These are phyloP conservation scores for Cylindricascospora bacillispora DNA, from an alignment of 1,139 yeast genomes.

Conservation along the genomic window DNA sequence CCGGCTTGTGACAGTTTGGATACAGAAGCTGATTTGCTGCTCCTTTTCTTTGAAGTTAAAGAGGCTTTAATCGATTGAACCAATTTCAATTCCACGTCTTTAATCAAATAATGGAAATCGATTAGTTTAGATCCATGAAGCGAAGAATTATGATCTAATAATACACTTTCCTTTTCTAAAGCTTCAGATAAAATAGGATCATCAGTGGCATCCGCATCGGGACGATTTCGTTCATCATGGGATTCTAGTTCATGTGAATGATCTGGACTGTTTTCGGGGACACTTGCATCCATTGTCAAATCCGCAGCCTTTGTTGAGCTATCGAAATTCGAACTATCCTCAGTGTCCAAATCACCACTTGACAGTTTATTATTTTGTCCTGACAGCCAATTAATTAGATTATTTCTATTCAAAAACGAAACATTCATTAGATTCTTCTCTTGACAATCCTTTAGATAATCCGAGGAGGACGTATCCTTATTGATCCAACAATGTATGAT, in stretches of 20 bases:
- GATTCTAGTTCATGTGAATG: constrained; percentile 1
- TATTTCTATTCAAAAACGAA: constrained; percentile 77
- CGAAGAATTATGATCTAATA: constrained; percentile 68
- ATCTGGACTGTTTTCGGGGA: neutral
- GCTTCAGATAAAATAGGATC: constrained; percentile 50
- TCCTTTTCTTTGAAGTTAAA: constrained; percentile 22
- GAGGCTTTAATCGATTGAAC: constrained; percentile 39
- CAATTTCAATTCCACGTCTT: constrained; percentile 56
- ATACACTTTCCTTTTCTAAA: constrained; percentile 46
- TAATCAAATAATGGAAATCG: constrained; percentile 61
- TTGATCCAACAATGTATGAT: constrained; percentile 74
- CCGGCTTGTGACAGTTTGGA: too few species aligned
- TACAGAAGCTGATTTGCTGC: constrained; percentile 14
- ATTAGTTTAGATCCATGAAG: constrained; percentile 66
- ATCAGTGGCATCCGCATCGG: constrained; percentile 12
- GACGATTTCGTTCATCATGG: constrained; percentile 5
- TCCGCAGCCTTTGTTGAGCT: constrained; percentile 4
- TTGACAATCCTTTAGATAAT: constrained; percentile 65
- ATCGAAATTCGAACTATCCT: constrained; percentile 44
- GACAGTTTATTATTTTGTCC: too few species aligned
- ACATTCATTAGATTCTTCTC: constrained; percentile 54
- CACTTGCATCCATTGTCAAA: constrained; percentile 5
- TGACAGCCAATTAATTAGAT: constrained; percentile 66
- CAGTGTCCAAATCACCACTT: too few species aligned
- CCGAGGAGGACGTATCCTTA: constrained; percentile 66